phyloP scores from a whole-genome alignment of 176 grass and related monocot species.

The Juncus effusus region DNA sequence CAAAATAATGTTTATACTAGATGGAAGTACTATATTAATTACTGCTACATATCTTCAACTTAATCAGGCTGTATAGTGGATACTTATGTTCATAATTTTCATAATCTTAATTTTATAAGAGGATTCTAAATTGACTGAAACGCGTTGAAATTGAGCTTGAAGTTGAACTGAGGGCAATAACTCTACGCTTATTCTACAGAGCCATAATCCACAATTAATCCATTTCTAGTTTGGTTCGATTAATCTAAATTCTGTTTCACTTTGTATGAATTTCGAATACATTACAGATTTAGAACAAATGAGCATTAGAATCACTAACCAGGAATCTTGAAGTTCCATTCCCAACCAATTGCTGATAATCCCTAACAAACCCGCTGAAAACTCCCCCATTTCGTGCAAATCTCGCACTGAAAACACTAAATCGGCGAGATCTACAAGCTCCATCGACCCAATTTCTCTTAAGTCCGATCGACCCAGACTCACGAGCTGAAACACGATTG shows the following conservation, averaged over 20 bases:
- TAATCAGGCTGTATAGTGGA: no score
- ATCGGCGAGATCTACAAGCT: neutral
- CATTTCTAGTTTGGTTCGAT: no score
- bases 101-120: no score
- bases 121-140: no score
- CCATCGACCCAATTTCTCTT: slow-evolving; percentile 15
- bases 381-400: slow-evolving; percentile 13
- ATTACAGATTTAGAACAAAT: neutral
- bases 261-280: neutral
- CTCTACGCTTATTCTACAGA: neutral
- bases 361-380: slow-evolving; percentile 22
- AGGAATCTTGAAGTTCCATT: slow-evolving; percentile 24
- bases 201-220: no score
- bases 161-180: no score
- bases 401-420: neutral
- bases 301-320: slow-evolving; percentile 20
- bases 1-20: neutral
- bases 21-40: neutral
- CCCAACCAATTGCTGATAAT: slow-evolving; percentile 10
- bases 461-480: slow-evolving; percentile 9
- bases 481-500: slow-evolving; percentile 12
- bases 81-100: no score
- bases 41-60: no score
- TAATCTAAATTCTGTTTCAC: no score
- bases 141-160: no score